These are phyloP conservation scores for Prunus kanzakura DNA, from an alignment of 306 rosid genomes.

Conservation along the genomic window DNA sequence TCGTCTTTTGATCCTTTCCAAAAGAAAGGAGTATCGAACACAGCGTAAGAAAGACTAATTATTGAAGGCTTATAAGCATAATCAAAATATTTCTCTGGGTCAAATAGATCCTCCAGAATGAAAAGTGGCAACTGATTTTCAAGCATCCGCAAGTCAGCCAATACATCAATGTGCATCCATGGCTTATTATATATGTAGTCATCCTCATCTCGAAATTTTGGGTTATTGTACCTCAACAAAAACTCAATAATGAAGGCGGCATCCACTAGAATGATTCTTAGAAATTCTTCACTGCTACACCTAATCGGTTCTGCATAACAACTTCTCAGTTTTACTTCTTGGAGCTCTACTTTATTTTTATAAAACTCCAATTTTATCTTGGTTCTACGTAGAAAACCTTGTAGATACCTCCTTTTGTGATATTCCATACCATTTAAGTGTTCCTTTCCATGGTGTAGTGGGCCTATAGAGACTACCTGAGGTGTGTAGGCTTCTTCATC, in stretches of 20 bases:
- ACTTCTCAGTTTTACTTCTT: no score
- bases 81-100: background rate
- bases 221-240: background rate
- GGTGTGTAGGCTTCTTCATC: background rate
- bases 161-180: conserved; percentile 23
- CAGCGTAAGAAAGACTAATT: conserved; percentile 7
- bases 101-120: conserved; percentile 16
- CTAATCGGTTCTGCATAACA: no score
- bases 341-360: no score
- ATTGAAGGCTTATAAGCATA: background rate
- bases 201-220: background rate
- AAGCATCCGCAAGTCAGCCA: conserved; percentile 28
- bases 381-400: no score
- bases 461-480: no score
- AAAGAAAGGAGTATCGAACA: conserved; percentile 2
- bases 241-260: no score
- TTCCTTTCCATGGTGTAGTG: no score
- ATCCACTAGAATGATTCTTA: no score
- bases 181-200: conserved; percentile 31
- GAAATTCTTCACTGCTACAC: no score
- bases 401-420: no score
- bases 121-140: conserved; percentile 49
- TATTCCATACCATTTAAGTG: no score
- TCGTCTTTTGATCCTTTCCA: background rate
- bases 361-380: no score